Evolutionary conservation across 345 rosid species (phyloP), one percentile per base, ranked within the genome.

Genomic region (Rhodomyrtus tomentosa): DNA sequence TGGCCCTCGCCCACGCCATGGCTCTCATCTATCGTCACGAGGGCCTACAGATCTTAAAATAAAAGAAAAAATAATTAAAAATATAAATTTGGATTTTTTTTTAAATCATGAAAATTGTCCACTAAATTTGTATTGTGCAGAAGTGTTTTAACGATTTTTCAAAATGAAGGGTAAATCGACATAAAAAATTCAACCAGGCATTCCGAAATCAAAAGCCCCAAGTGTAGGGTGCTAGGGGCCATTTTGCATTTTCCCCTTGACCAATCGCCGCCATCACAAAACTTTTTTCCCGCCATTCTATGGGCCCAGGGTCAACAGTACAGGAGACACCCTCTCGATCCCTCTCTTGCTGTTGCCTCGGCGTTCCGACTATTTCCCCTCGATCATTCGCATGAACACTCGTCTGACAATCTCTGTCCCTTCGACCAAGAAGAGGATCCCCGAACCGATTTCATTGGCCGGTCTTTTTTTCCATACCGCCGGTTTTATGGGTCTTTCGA

Each of bases 391-490:
- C 25, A 18, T 0, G 1, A 68, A 68, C 21, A 9, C 45, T 68
- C 24, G 45, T 68, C 79, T 45, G 0, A 36, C 40, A 7, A 10
- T 5, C 79, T 68, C 79, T 9, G 79, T 36, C 79, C 79, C 45
- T 36, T 68, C 45, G 25, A 68, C 45, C 79, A 10, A 68, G 45
- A 36, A 36, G 79, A 36, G 0, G 79, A 18, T 36, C 9, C 45
- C 79, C 79, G 25, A 53, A 53, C 21, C 55, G 55, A 36, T 2
- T 68, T 7, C 55, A 22, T 53, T 7, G 24, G 0, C 45, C 45
- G 25, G 25, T 0, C 45, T 68, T 45, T 36, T 32, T 32, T 68
- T 36, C 1, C n/a, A n/a, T n/a, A 8, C 22, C 0, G 13, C 1
- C 25, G 79, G 45, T 68, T 68, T 68, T 45, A 36, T 68, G 45